Evolutionary conservation across 78 protist species (phyloP), one percentile per base, ranked within the genome.

Genomic region (slime mould (Dictyostelium discoideum)): DNA sequence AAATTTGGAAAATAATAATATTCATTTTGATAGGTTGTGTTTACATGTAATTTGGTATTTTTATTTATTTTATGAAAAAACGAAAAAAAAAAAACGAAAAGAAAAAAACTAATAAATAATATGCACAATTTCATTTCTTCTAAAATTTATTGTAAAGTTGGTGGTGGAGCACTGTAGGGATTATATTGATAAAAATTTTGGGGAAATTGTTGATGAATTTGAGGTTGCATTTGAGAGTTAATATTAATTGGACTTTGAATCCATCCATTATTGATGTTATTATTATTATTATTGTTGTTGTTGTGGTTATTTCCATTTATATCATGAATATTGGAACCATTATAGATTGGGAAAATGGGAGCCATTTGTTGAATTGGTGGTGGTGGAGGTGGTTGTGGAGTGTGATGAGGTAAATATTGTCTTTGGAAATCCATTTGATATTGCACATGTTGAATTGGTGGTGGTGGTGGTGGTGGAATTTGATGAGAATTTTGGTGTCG

Each of bases 361-460:
- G 24, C 69, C 69, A 60, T 60, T 69, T 69, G 77, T 69, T n/a
- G 77, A 26, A 69, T 69, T 69, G 37, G 77, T 24, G 76, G 26
- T 24, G 3, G 18, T 67, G 73, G 73, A 7, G 73, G 26, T 63
- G 73, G 2, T 69, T 22, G 42, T 69, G 48, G 48, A 3, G 20
- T 13, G 14, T 40, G 8, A 13, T 5, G 77, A 11, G 37, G 77
- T 69, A 69, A 24, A 24, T 69, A 69, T 26, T 24, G 77, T 69
- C 77, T 74, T 74, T 74, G 81, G 46, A 29, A 74, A 37, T 74
- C 81, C 81, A 74, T 74, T 74, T 74, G 81, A 74, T 74, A 74
- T 37, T 74, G 81, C 42, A 74, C 48, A 37, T 74, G 16, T 6
- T 18, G 16, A 60, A 32, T 32, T 32, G 37, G 37, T 32, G 10